Percentiles rank a stretch among this genome's conserved stretches.
phyloP scores from a whole-genome alignment of 441 rosid genomes.

The Lagerstroemia fauriei region DNA sequence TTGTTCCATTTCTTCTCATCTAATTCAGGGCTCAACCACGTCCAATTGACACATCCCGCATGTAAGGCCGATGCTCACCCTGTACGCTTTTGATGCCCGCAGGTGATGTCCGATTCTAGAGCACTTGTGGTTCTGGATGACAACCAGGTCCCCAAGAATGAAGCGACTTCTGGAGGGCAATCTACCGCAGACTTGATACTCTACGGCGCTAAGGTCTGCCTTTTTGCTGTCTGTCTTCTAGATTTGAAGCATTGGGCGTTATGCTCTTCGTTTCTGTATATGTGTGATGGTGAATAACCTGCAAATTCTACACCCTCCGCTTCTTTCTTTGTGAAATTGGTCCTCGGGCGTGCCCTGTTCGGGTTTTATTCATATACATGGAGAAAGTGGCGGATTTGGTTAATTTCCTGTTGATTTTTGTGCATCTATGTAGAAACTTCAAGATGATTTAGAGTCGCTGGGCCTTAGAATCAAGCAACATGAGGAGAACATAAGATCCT shows the following conservation, averaged over 20 bases:
- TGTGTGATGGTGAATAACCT: neutral
- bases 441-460: slow-evolving; percentile 57
- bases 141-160: slow-evolving; percentile 36
- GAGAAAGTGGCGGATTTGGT: neutral
- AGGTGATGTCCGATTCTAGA: neutral
- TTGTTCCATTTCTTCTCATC: no score
- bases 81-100: neutral
- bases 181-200: slow-evolving; percentile 40
- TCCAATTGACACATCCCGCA: neutral
- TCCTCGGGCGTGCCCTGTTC: no score
- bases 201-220: slow-evolving; percentile 46
- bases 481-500: slow-evolving; percentile 52
- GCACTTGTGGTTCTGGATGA: slow-evolving; percentile 15
- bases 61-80: neutral
- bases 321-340: neutral
- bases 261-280: no score
- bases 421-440: slow-evolving; percentile 49
- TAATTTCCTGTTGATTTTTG: slow-evolving; percentile 9
- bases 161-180: slow-evolving; percentile 44
- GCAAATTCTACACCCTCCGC: neutral
- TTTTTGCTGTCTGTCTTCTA: neutral
- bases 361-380: no score
- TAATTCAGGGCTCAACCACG: no score
- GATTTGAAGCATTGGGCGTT: no score
- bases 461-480: slow-evolving; percentile 70